Evolutionary conservation across 192 early-diverging fungal species (phyloP).

Genomic region (Chytriomyces sp.): DNA sequence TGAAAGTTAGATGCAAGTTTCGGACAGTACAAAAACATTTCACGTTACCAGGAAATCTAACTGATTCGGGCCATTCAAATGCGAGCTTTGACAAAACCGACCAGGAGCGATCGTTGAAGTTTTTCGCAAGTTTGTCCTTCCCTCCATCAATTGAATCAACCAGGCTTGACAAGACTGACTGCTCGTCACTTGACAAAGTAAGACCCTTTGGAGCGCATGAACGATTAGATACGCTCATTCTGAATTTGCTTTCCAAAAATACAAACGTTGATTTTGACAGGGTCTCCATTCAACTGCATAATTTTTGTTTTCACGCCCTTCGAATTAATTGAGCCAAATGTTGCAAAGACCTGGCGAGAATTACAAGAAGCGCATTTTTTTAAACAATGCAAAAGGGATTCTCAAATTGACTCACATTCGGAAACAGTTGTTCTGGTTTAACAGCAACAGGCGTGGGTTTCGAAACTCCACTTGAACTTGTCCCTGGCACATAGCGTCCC

Average conservation of each 20-base stretch:
- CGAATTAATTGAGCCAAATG: constrained; percentile 74
- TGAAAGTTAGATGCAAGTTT: not conserved
- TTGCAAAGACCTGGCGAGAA: constrained; percentile 49
- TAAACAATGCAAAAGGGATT: not conserved
- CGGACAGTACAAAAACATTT: not conserved
- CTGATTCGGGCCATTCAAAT: constrained; percentile 69
- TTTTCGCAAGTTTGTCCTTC: constrained; percentile 35
- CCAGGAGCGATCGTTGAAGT: constrained; percentile 50
- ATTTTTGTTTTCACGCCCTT: constrained; percentile 78
- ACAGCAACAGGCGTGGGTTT: not conserved
- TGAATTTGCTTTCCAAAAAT: constrained; percentile 1
- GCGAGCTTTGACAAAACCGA: constrained; percentile 58
- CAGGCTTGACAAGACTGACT: constrained; percentile 20
- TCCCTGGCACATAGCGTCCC: constrained; percentile 31
- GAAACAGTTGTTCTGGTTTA: constrained; percentile 17
- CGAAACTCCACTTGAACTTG: not conserved
- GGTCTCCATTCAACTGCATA: constrained; percentile 67
- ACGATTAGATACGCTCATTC: no score
- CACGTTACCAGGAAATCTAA: constrained; percentile 71
- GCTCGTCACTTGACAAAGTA: constrained; percentile 9
- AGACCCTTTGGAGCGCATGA: not conserved
- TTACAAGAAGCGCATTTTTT: constrained; percentile 1
- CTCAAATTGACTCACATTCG: not conserved
- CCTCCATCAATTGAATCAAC: constrained; percentile 34
- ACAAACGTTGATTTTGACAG: constrained; percentile 13